These are phyloP conservation scores for Astragalus glycyphyllos DNA, from an alignment of 306 rosid genomes.

Conservation along the genomic window DNA sequence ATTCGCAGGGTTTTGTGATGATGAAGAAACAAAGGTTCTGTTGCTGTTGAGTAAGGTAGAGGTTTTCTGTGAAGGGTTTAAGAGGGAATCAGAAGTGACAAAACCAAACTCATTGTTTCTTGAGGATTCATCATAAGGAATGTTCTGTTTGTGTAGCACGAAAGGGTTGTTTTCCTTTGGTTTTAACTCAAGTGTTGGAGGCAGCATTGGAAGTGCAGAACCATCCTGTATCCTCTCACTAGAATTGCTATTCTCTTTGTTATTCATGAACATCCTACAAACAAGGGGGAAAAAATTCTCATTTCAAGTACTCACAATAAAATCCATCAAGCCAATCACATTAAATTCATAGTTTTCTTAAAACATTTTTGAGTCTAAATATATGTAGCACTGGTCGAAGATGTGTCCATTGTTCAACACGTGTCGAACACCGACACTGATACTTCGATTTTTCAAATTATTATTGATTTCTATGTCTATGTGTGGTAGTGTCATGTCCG, in stretches of 20 bases:
- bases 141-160: constrained; percentile 56
- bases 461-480: no score
- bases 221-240: constrained; percentile 60
- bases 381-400: no score
- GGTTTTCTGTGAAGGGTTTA: constrained; percentile 68
- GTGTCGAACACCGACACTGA: no score
- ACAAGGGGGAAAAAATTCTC: not conserved
- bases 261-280: constrained; percentile 67
- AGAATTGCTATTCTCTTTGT: constrained; percentile 51
- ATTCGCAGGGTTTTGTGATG: constrained; percentile 46
- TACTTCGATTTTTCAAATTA: no score
- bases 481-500: no score
- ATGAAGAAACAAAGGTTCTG: constrained; percentile 52
- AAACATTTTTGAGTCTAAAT: no score
- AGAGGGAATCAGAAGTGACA: constrained; percentile 67
- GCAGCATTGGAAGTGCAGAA: constrained; percentile 60
- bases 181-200: constrained; percentile 61
- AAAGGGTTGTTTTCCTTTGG: constrained; percentile 51
- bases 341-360: no score
- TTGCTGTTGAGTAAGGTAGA: constrained; percentile 43
- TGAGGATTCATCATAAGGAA: constrained; percentile 57
- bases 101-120: constrained; percentile 70
- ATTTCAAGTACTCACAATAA: not conserved
- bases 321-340: no score
- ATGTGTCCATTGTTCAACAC: no score